Evolutionary conservation across 352 stramenopile genomes (phyloP), one percentile per base, ranked within the genome.

Genomic region (Elongisporangium undulatum): DNA sequence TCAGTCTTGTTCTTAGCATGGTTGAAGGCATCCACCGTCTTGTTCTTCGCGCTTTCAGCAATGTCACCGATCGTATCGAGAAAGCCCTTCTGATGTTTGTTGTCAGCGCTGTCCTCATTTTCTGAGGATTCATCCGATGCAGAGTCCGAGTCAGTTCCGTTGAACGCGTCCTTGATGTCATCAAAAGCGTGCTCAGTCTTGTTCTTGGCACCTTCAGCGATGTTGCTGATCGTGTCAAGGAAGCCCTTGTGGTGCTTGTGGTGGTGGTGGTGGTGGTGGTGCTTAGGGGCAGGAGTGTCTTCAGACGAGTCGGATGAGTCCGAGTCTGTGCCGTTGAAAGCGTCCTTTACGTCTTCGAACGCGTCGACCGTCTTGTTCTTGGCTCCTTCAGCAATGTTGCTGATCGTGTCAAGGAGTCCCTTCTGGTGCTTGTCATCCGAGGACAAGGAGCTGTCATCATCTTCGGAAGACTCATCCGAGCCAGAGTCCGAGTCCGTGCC

Each of bases 41-140:
- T 62, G 20, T 66, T 73, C n/a, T 64, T 63, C 8, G 71, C 62
- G 5, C 64, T 53, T 48, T 76, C 68, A 21, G 63, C 49, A 23
- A 54, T 45, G 49, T 72, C 68, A 20, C 63, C 55, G 50, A 73
- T 39, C 34, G 38, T n/a, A 4, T 61, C 20, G 8, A 23, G 9
- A 4, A 60, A 69, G 1, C 53, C 62, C 55, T 74, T 68, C 34
- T 76, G 49, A 53, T 73, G 61, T 21, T 64, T 51, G 29, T 51
- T 7, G 20, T 64, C 59, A 39, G 22, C 54, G 41, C 38, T 66
- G 48, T 29, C 68, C 48, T 58, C n/a, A 24, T 64, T 55, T 51
- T 67, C 56, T 21, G 13, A 20, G 13, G 53, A 59, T 34, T 72
- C 58, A n/a, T 45, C 41, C 16, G 55, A 60, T 6, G 26, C 61